These are phyloP conservation scores for Mortierella alpina DNA, from an alignment of 192 early-diverging fungal species.

Conservation along the genomic window DNA sequence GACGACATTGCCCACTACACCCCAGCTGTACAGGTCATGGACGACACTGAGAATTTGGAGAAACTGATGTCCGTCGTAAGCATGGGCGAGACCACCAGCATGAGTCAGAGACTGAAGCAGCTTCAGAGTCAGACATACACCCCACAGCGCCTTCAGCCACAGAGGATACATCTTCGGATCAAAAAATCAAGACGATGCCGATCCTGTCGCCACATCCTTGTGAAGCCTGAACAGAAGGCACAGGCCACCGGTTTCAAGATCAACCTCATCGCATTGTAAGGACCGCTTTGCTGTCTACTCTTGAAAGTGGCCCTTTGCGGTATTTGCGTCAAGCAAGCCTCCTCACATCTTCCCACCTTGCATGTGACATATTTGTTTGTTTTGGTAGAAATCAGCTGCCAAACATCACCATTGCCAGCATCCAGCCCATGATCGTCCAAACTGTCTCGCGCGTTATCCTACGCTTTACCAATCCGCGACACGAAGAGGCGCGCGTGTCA, in stretches of 20 bases:
- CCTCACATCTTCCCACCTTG: neutral
- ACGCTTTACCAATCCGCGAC: conserved; percentile 84
- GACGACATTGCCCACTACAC: conserved; percentile 63
- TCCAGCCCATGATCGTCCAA: conserved; percentile 57
- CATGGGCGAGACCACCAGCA: conserved; percentile 61
- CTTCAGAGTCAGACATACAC: conserved; percentile 72
- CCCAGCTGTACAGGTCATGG: conserved; percentile 56
- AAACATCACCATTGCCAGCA: conserved; percentile 72
- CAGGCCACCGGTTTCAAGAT: conserved; percentile 90
- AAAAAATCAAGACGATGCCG: conserved; percentile 90
- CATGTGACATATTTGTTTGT: conserved; percentile 8
- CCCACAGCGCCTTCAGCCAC: conserved; percentile 73
- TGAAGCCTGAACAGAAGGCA: conserved; percentile 93
- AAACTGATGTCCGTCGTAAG: conserved; percentile 40
- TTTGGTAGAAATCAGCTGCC: conserved; percentile 77
- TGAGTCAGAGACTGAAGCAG: conserved; percentile 71
- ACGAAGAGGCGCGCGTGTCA: conserved; percentile 74
- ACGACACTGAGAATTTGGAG: conserved; percentile 59
- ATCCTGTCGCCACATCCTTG: conserved; percentile 87
- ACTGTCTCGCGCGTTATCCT: conserved; percentile 64
- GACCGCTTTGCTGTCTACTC: neutral
- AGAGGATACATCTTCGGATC: conserved; percentile 87
- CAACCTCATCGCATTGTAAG: conserved; percentile 85
- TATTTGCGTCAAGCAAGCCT: neutral
- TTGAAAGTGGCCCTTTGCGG: neutral